phyloP scores from a whole-genome alignment of 768 basidiomycete species.

The Boletus rufocinnamomeus region DNA sequence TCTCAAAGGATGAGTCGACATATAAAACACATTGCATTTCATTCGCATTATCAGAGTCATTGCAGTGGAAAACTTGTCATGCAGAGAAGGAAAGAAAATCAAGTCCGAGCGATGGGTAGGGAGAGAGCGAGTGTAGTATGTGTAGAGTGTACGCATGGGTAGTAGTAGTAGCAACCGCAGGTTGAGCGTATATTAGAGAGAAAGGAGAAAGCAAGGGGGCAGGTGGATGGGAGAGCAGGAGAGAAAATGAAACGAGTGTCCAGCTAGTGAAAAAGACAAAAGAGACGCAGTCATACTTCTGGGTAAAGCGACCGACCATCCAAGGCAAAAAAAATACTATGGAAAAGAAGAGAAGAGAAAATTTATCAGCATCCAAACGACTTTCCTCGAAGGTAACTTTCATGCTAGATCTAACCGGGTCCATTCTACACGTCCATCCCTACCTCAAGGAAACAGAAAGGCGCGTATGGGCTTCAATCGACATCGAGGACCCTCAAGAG shows the following conservation, averaged over 20 bases:
- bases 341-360: background rate
- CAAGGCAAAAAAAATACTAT: slow-evolving; percentile 8
- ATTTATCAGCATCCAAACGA: slow-evolving; percentile 20
- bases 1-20: background rate
- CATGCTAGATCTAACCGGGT: slow-evolving; percentile 26
- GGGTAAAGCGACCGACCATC: slow-evolving; percentile 6
- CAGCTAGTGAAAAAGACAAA: slow-evolving; percentile 3
- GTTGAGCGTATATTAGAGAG: slow-evolving; percentile 1
- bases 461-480: background rate
- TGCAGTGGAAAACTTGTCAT: background rate
- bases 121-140: background rate
- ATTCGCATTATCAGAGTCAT: slow-evolving; percentile 4
- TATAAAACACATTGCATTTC: slow-evolving; percentile 11
- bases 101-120: slow-evolving; percentile 5
- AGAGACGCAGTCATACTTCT: background rate
- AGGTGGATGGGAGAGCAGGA: background rate
- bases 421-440: slow-evolving; percentile 20
- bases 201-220: background rate
- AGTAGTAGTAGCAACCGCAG: background rate
- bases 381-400: slow-evolving; percentile 13
- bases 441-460: background rate
- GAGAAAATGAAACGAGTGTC: slow-evolving; percentile 14
- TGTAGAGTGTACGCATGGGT: background rate
- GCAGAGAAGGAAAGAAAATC: background rate
- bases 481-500: slow-evolving; percentile 12